Evolutionary conservation across 2,329 filamentous ascomycete genomes (phyloP).

Genomic region (Truncatella angustata): DNA sequence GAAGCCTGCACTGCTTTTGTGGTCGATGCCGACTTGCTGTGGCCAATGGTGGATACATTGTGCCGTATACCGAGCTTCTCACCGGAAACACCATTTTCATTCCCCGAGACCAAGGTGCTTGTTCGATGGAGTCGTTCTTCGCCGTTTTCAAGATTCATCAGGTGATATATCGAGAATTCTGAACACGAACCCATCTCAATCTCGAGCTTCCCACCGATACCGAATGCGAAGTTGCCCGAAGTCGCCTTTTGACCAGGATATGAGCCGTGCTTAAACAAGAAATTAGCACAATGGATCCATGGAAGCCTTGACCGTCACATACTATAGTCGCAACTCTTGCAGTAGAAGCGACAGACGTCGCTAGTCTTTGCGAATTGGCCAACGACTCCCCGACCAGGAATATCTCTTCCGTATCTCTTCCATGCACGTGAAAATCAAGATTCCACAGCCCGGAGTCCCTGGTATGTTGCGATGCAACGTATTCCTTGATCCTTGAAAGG

Average conservation of each 20-base stretch:
- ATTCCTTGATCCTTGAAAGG: constrained; percentile 29
- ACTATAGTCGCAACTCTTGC: constrained; percentile 38
- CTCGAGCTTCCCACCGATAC: constrained; percentile 35
- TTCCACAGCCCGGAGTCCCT: constrained; percentile 27
- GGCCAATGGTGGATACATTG: neutral
- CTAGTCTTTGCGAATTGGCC: constrained; percentile 42
- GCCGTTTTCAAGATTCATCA: constrained; percentile 38
- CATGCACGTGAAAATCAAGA: constrained; percentile 44
- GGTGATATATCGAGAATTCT: constrained; percentile 47
- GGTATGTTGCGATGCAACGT: constrained; percentile 20
- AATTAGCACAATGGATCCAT: neutral
- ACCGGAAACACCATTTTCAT: neutral
- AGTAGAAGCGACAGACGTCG: constrained; percentile 39
- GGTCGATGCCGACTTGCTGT: neutral
- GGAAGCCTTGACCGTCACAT: constrained; percentile 6
- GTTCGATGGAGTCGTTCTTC: constrained; percentile 16
- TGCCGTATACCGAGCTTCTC: neutral
- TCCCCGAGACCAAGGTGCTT: neutral
- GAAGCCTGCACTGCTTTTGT: neutral
- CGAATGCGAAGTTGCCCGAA: constrained; percentile 47
- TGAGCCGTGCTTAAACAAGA: constrained; percentile 34
- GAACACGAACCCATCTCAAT: constrained; percentile 37
- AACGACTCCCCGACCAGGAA: constrained; percentile 47
- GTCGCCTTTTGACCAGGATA: constrained; percentile 53
- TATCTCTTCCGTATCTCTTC: constrained; percentile 39